phyloP scores from a whole-genome alignment of 1,284 basidiomycete genomes.

The Tremellales sp. region DNA sequence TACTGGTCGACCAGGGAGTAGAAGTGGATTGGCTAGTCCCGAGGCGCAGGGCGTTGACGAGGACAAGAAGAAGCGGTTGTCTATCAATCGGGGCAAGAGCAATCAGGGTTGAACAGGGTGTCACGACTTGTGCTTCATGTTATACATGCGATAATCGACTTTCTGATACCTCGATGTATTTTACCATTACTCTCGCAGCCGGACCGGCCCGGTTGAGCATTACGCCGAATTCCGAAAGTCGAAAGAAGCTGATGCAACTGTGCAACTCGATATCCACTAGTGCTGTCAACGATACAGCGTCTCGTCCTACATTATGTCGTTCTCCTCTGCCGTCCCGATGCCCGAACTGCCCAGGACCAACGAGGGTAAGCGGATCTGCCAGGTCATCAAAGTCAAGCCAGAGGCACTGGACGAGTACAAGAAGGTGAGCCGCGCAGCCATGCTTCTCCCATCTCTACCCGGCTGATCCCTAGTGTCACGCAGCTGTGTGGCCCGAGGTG shows the following conservation, averaged over 20 bases:
- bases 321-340: no score
- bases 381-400: constrained; percentile 71
- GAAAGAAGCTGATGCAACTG: no score
- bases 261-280: background rate
- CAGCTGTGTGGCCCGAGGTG: constrained; percentile 66
- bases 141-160: no score
- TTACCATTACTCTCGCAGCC: no score
- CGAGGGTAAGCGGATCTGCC: constrained; percentile 62
- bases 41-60: constrained; percentile 9
- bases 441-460: background rate
- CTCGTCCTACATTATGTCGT: no score
- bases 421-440: constrained; percentile 29
- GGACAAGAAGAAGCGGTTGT: constrained; percentile 16
- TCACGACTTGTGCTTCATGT: no score
- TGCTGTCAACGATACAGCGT: background rate
- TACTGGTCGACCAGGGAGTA: background rate
- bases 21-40: background rate
- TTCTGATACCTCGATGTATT: no score
- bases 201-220: background rate
- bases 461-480: constrained; percentile 52
- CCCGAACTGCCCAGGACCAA: constrained; percentile 42
- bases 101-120: no score
- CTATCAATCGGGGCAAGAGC: background rate
- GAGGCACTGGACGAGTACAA: constrained; percentile 64
- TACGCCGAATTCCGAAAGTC: background rate